Evolutionary conservation across 208 protist species (phyloP), one percentile per base, ranked within the genome.

Genomic region (Zelonia costaricensis): DNA sequence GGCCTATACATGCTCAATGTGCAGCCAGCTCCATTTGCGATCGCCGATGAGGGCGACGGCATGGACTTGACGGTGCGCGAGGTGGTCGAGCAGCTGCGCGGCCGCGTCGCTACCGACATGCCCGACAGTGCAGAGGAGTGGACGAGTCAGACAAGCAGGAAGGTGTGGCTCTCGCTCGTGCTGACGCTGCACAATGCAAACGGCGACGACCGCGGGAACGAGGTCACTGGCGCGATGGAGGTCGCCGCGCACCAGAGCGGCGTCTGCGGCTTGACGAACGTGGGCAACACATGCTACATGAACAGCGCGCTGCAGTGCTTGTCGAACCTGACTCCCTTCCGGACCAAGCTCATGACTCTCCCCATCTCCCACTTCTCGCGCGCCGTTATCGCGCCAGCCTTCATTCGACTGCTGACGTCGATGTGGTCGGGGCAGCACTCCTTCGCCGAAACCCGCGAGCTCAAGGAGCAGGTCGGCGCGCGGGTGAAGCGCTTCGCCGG

Each of bases 211-310:
- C 45, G 58, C 8, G 59, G 43, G 1, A 54, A 38, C 40, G 61
- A 73, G 35, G 66, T 73, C 54, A 73, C 63, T 5, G 62, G 53
- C 13, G 60, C 67, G 13, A 78, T 69, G 52, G 66, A 56, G 46
- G 59, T 71, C 25, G 69, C 70, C 2, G 69, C 63, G 45, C 40
- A 39, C 18, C 59, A 52, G 25, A 69, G 64, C 51, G 85, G 88
- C 56, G 67, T 89, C 31, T 91, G 88, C 54, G 92, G 92, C 7
- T 63, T 97, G 31, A 74, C 72, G 18, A 97, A 97, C 70, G 66
- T 96, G 15, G 91, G 93, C 31, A 97, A 97, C 69, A 95, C 91
- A 22, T 97, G 93, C 74, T 97, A 94, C 80, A 95, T 97, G 91
- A 96, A 96, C 68, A 84, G 90, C 36, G 88, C 87, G 1, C 71